phyloP scores from a whole-genome alignment of 768 basidiomycete species.

The Suillus cothurnatus region DNA sequence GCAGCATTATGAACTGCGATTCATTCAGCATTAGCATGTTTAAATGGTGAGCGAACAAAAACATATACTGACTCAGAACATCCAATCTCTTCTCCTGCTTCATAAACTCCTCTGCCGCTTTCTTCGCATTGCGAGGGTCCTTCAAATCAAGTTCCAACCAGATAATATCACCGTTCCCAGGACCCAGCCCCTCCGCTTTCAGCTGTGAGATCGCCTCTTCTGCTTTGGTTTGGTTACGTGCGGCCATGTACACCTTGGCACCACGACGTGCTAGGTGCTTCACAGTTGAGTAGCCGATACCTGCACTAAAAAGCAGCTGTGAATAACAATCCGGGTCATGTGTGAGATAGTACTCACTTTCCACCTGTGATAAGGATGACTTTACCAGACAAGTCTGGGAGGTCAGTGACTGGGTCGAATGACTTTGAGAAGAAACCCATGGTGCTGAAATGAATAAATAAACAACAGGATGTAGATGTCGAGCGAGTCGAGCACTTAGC shows the following conservation, averaged over 20 bases:
- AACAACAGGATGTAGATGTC: no score
- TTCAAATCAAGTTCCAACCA: slow-evolving; percentile 56
- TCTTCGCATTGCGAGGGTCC: slow-evolving; percentile 49
- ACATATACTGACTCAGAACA: slow-evolving; percentile 46
- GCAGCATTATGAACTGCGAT: slow-evolving; percentile 58
- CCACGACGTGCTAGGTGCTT: slow-evolving; percentile 54
- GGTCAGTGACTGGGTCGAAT: slow-evolving; percentile 41
- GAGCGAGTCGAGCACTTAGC: background rate
- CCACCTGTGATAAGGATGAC: slow-evolving; percentile 61
- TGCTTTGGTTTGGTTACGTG: slow-evolving; percentile 49
- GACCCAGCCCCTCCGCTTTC: slow-evolving; percentile 43
- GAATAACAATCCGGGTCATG: background rate
- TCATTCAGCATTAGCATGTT: slow-evolving; percentile 8
- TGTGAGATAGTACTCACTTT: slow-evolving; percentile 42
- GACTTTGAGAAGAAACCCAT: slow-evolving; percentile 28
- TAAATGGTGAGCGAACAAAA: background rate
- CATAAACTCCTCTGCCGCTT: slow-evolving; percentile 51
- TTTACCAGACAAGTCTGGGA: slow-evolving; percentile 50
- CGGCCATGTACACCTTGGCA: slow-evolving; percentile 62
- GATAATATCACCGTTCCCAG: slow-evolving; percentile 47
- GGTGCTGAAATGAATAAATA: slow-evolving; percentile 7
- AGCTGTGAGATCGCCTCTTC: slow-evolving; percentile 50
- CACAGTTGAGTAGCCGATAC: slow-evolving; percentile 55
- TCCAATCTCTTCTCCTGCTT: slow-evolving; percentile 54
- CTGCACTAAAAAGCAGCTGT: slow-evolving; percentile 32